Base-by-base conservation (phyloP, 495 filamentous ascomycete genomes). In the Polyplosphaeria fusca region DNA sequence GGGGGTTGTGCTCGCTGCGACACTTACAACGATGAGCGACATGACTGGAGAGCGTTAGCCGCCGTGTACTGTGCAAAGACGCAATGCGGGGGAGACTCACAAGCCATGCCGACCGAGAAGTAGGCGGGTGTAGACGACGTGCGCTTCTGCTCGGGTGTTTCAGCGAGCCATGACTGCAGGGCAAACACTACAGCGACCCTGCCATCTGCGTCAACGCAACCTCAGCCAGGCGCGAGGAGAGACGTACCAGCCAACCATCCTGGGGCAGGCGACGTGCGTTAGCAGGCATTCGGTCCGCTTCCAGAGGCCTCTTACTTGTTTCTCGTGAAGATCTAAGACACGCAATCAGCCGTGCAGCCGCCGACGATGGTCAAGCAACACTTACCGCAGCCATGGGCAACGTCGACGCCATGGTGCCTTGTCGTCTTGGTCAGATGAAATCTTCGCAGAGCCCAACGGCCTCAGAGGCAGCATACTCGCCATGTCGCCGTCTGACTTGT, bases 321-420 rank as follows among this genome's bases (percentile, higher is more conserved):
- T 43, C 89, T 78, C 58, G 87, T 92, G 70, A 95, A 94, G 78
- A 96, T 91, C 82, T 86, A 67, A 28, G 50, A 52, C 47, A 49
- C 16, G 22, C 27, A 28, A 40, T 62, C 52, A 64, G 55, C 40
- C 20, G 55, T 37, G 55, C 28, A 19, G 44, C 41, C 39, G 19
- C 19, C 7, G 30, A 35, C 9, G 39, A 14, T 35, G 7, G 18
- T 23, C 20, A 11, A 26, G n/a, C 11, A 26, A n/a, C 5, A 77
- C 82, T 67, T 76, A 86, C 83, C 50, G 91, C 91, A 51, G 88
- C 89, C 91, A 96, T 96, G 30, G 91, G 91, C 66, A 95, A 71
- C 5, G 89, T 95, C 67, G 83, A 92, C 12, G 85, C 81, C 70
- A 93, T 79, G 20, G 87, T 87, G 63, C 86, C 85, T 73, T 66